Evolutionary conservation across 495 filamentous ascomycete genomes (phyloP), one percentile per base, ranked within the genome.

Genomic region (Neurospora discreta): DNA sequence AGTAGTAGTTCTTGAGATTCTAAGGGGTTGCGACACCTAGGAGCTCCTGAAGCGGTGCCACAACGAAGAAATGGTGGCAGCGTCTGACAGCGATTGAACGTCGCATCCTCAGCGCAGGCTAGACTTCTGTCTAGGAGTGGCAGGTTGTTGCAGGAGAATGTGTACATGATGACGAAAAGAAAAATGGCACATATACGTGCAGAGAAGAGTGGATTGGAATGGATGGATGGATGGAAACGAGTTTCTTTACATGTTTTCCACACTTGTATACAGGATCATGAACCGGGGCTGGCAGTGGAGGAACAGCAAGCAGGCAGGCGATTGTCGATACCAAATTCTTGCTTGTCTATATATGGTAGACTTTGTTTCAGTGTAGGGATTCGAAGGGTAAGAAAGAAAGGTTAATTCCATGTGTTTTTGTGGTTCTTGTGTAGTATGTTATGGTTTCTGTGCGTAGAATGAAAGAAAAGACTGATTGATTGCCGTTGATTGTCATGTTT

Each of bases 1-100:
- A 88, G 92, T 7, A 88, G 92, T 7, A 87, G 84, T 75, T 84
- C 85, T 41, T 60, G 46, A 26, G 46, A 26, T 58, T 58, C 5
- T 4, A 46, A 5, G 33, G 43, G 43, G 10, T 11, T 46, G 9
- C 43, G n/a, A 2, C 23, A 58, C 1, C 46, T 7, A 30, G 46
- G 1, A 16, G 52, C 26, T 3, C 15, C 26, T 30, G 26, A 9
- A 33, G 52, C 15, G 7, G 33, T 36, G 52, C 52, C 0, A 4
- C 26, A 3, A 5, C 26, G 6, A 13, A 8, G n/a, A 16, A 9
- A 3, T 3, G 13, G 1, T 33, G 23, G 26, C 33, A 36, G 33
- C 33, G 33, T 36, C 6, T 36, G 33, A 36, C 33, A 36, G 33
- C 33, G 33, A 36, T 36, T 5, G 5, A 8, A 60, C 52, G 4